Evolutionary conservation across 208 protist species (phyloP).

Genomic region (Acanthamoeba castellanii): DNA sequence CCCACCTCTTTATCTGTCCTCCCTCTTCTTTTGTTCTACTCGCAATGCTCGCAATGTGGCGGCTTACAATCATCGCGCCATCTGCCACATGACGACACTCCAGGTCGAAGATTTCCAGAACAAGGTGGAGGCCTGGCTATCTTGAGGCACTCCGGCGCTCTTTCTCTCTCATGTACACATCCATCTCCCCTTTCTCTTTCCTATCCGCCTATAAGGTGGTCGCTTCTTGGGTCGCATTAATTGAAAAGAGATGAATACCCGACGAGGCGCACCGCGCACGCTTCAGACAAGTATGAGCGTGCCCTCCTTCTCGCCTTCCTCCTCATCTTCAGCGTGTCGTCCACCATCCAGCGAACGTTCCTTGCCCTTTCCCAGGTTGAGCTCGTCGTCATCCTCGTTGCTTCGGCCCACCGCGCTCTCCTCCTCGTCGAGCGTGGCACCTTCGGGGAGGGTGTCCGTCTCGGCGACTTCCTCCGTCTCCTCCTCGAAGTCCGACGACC

Average conservation of each 20-base stretch:
- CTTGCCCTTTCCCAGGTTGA: neutral
- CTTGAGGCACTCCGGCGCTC: neutral
- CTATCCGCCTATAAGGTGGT: neutral
- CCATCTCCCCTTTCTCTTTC: neutral
- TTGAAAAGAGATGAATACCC: too few relatives aligned
- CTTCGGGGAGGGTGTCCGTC: neutral
- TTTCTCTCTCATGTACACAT: neutral
- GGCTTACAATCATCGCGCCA: neutral
- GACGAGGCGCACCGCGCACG: neutral
- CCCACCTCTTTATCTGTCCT: neutral
- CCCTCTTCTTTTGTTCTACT: neutral
- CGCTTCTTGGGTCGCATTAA: too few relatives aligned
- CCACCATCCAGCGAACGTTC: neutral
- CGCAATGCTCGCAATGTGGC: neutral
- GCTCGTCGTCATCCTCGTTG: neutral
- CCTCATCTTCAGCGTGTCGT: neutral
- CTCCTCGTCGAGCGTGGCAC: neutral
- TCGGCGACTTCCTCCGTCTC: neutral
- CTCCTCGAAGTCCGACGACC: constrained; percentile 9
- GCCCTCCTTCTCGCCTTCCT: neutral
- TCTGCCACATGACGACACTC: too few relatives aligned
- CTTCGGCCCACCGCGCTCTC: neutral
- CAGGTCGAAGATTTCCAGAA: constrained; percentile 45
- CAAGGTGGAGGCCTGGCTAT: constrained; percentile 7
- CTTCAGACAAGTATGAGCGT: constrained; percentile 4